Evolutionary conservation across 352 stramenopile genomes (phyloP).

Genomic region (Globisporangium nunn): DNA sequence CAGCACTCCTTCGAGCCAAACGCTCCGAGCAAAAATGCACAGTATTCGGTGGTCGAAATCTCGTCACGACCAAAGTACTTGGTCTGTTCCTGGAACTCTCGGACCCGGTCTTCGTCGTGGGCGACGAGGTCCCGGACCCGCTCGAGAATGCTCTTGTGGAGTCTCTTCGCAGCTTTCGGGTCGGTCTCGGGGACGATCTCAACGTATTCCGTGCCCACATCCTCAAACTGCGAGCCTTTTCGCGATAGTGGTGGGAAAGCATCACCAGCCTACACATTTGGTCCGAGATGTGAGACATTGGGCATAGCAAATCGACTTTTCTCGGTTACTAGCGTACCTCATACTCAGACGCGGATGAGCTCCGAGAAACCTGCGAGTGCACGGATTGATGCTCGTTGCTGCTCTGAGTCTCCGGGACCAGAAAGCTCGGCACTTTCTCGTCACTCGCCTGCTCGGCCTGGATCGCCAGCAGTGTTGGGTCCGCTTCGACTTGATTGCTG

Average conservation of each 20-base stretch:
- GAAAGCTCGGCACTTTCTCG: background rate
- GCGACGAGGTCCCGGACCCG: constrained; percentile 52
- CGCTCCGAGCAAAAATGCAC: constrained; percentile 61
- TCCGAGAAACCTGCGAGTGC: background rate
- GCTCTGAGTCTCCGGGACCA: background rate
- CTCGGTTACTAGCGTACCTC: background rate
- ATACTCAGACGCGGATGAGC: constrained; percentile 1
- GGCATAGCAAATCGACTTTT: background rate
- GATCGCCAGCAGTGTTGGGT: background rate
- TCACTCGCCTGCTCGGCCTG: background rate
- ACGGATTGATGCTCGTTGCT: background rate
- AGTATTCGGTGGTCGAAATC: constrained; percentile 66
- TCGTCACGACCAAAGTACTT: constrained; percentile 70
- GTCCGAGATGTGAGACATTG: no score
- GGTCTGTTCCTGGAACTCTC: constrained; percentile 74
- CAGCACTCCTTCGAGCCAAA: constrained; percentile 63
- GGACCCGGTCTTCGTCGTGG: constrained; percentile 64
- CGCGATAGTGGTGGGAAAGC: constrained; percentile 6
- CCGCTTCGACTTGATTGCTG: background rate
- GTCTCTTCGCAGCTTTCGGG: constrained; percentile 48
- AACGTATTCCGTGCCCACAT: constrained; percentile 48
- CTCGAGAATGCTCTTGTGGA: constrained; percentile 69
- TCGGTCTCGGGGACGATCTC: constrained; percentile 47
- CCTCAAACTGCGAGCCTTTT: constrained; percentile 22
- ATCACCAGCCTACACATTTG: background rate